phyloP scores from a whole-genome alignment of 1,139 yeast species.

The Debaryomyces psychrophilus region DNA sequence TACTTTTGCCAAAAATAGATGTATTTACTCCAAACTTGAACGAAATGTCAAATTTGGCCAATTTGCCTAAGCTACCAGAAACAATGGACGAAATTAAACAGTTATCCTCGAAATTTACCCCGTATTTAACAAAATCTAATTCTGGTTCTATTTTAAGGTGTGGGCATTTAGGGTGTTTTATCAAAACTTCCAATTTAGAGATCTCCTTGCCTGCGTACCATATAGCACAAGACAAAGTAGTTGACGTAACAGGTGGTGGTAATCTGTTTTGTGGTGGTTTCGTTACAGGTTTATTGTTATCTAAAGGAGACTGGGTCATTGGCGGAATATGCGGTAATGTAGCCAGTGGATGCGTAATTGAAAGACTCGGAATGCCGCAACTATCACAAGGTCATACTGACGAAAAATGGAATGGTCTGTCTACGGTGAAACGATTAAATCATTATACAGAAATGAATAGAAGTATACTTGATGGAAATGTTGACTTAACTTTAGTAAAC shows the following conservation, averaged over 20 bases:
- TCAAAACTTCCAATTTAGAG: slow-evolving; percentile 17
- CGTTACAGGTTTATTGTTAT: slow-evolving; percentile 58
- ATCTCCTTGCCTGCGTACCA: slow-evolving; percentile 77
- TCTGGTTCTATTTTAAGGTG: slow-evolving; percentile 67
- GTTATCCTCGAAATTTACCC: slow-evolving; percentile 47
- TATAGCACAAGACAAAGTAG: slow-evolving; percentile 49
- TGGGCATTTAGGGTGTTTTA: slow-evolving; percentile 67
- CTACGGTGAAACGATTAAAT: slow-evolving; percentile 33
- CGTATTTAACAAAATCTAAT: slow-evolving; percentile 37
- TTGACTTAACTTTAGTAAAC: slow-evolving; percentile 1
- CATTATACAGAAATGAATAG: slow-evolving; percentile 22
- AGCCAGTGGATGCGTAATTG: slow-evolving; percentile 80
- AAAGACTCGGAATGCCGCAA: slow-evolving; percentile 72
- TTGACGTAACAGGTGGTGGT: slow-evolving; percentile 96
- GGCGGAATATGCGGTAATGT: slow-evolving; percentile 74
- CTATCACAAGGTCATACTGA: slow-evolving; percentile 22
- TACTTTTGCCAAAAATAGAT: slow-evolving; percentile 52
- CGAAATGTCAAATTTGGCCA: slow-evolving; percentile 58
- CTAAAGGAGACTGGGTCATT: slow-evolving; percentile 49
- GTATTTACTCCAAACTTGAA: slow-evolving; percentile 82
- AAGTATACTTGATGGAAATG: not conserved
- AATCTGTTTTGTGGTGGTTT: slow-evolving; percentile 86
- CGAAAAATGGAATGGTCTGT: slow-evolving; percentile 58
- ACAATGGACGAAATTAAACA: slow-evolving; percentile 25
- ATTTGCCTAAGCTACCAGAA: slow-evolving; percentile 16